Base-by-base conservation (phyloP, 768 basidiomycete genomes). In the Tylopilus intermedius region DNA sequence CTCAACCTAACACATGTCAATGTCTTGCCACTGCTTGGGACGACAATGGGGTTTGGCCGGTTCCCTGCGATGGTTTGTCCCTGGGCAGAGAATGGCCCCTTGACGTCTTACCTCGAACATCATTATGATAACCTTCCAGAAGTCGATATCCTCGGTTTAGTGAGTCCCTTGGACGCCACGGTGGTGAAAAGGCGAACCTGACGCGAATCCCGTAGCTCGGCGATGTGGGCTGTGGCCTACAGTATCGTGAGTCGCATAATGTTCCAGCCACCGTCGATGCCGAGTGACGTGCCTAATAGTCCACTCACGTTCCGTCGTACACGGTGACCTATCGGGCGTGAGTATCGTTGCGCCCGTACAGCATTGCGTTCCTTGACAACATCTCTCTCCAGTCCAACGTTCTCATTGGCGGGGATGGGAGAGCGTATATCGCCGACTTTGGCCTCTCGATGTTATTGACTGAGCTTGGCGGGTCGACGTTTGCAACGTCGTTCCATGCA, bases 361-460 rank as follows among this genome's bases (percentile, higher is more conserved):
- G 2, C 7, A 32, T 18, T 22, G 4, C 24, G 3, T 24, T 14
- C 15, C 13, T 44, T 53, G 30, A 33, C 6, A 18, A 13, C 22
- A 43, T 8, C 3, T n/a, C 24, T 32, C 24, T 40, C 26, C 15
- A 76, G 75, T 71, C 71, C 24, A 79, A 78, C 51, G 70, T 78
- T 14, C 70, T 78, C 18, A 68, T 77, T 14, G 67, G 68, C 8
- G 63, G 61, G 10, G 50, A 63, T 4, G 66, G 68, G 2, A 60
- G 62, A 18, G 74, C 75, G 1, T 73, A 69, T 35, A 62, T 77
- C 6, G 67, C 74, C 13, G 77, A 79, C 55, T 79, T 79, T 54
- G 76, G 77, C 4, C 64, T 77, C 4, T 62, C 55, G n/a, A 59
- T 43, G 15, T 5, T 62, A 2, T 32, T 59, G 24, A 49, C 38